phyloP scores from a whole-genome alignment of 495 filamentous ascomycete species.

The Hypomontagnella monticulosa region DNA sequence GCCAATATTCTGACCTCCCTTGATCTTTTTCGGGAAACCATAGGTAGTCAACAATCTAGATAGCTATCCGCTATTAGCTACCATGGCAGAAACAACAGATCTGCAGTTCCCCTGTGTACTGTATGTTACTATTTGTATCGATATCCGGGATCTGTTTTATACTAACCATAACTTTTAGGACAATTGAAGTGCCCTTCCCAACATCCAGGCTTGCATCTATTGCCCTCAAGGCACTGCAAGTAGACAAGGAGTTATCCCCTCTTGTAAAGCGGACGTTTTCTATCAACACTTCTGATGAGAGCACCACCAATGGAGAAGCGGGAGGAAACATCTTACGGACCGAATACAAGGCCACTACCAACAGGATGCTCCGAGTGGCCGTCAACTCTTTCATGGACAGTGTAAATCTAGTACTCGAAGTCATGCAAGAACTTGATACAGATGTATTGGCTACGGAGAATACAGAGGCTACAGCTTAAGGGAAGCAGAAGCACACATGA shows the following conservation, averaged over 20 bases:
- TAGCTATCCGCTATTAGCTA: neutral
- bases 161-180: conserved; percentile 59
- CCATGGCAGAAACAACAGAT: conserved; percentile 50
- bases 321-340: conserved; percentile 70
- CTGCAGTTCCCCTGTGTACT: conserved; percentile 75
- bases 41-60: too few species aligned
- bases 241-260: conserved; percentile 88
- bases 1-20: neutral
- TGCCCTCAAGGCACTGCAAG: conserved; percentile 78
- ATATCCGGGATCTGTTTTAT: neutral
- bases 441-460: conserved; percentile 73
- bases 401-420: conserved; percentile 79
- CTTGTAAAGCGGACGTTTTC: conserved; percentile 78
- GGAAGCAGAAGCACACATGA: neutral
- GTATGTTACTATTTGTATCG: conserved; percentile 55
- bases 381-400: conserved; percentile 99
- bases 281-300: conserved; percentile 53
- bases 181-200: conserved; percentile 84
- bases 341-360: conserved; percentile 88
- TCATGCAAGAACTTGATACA: conserved; percentile 89
- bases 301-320: conserved; percentile 46
- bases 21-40: neutral
- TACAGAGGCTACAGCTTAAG: conserved; percentile 20
- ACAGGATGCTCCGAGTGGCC: conserved; percentile 94
- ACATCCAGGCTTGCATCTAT: conserved; percentile 79